A percentile compares a stretch with the other conserved stretches of the same genome.
These are phyloP conservation scores for Aspergillus coremiiformis DNA, from an alignment of 495 filamentous ascomycete genomes.

Conservation along the genomic window DNA sequence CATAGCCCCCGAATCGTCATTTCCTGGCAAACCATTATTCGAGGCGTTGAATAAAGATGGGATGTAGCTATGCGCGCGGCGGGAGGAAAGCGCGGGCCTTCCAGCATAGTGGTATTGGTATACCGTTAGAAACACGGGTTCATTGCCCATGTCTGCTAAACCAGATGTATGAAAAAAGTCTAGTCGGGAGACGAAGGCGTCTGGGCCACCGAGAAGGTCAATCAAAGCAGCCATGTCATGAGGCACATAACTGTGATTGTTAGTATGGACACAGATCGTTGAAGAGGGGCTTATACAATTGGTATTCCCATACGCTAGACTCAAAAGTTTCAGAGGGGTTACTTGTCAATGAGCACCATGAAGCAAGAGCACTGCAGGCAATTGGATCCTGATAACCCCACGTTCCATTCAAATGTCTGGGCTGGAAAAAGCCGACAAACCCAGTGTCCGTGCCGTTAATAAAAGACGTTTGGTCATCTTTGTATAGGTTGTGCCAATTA, in stretches of 20 bases:
- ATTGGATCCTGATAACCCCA: conserved; percentile 59
- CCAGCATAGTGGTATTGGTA: conserved; percentile 71
- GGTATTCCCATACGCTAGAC: conserved; percentile 65
- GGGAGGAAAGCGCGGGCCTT: conserved; percentile 50
- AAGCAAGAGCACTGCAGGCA: conserved; percentile 35
- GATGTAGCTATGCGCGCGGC: conserved; percentile 37
- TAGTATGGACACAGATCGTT: not conserved
- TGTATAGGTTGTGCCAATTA: conserved; percentile 63
- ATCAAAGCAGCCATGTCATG: conserved; percentile 64
- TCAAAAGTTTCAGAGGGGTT: conserved; percentile 55
- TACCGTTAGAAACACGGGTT: conserved; percentile 61
- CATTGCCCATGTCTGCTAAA: conserved; percentile 61
- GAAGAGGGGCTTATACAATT: conserved; percentile 39
- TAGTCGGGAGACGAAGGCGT: conserved; percentile 52
- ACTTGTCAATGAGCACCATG: conserved; percentile 54
- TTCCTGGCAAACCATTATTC: conserved; percentile 47
- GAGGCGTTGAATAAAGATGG: conserved; percentile 37
- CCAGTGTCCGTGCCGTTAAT: conserved; percentile 36
- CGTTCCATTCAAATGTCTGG: conserved; percentile 48
- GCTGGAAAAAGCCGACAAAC: conserved; percentile 65
- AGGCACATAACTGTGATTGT: conserved; percentile 48
- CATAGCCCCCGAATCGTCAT: conserved; percentile 56
- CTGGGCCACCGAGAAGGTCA: conserved; percentile 48
- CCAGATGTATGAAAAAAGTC: conserved; percentile 51
- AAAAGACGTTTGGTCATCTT: conserved; percentile 42